A percentile compares a stretch with the other conserved stretches of the same genome.
These are phyloP conservation scores for Strigomonas oncopelti DNA, from an alignment of 208 protist genomes.

Conservation along the genomic window DNA sequence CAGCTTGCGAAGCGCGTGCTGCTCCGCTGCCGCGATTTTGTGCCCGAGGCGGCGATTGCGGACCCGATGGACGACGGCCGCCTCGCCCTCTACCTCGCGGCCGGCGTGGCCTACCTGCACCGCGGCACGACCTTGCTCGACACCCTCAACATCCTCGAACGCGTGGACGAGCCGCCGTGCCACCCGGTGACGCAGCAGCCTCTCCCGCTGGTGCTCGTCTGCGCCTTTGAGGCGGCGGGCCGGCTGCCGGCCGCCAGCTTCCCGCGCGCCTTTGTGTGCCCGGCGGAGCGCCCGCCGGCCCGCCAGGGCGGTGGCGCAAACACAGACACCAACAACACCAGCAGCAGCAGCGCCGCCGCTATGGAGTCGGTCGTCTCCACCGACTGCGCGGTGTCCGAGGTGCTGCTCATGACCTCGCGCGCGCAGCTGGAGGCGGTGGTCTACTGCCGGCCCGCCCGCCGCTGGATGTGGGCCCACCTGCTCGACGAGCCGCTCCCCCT, in stretches of 20 bases:
- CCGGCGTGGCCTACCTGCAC: slow-evolving; percentile 78
- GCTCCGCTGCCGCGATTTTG: slow-evolving; percentile 68
- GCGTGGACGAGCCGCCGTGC: slow-evolving; percentile 44
- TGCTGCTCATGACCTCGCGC: slow-evolving; percentile 77
- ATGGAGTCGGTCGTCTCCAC: slow-evolving; percentile 18
- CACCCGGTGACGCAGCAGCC: slow-evolving; percentile 41
- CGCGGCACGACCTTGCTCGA: slow-evolving; percentile 59
- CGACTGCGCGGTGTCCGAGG: slow-evolving; percentile 60
- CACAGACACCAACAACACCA: too few relatives aligned
- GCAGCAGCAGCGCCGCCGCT: background rate
- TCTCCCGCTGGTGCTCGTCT: slow-evolving; percentile 73
- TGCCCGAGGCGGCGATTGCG: slow-evolving; percentile 8
- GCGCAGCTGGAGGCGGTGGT: slow-evolving; percentile 65
- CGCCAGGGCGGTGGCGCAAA: slow-evolving; percentile 4
- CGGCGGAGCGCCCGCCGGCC: slow-evolving; percentile 45
- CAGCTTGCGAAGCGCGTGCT: slow-evolving; percentile 70
- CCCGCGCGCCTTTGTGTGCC: slow-evolving; percentile 63
- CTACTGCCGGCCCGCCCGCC: slow-evolving; percentile 55
- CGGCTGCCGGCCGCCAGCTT: slow-evolving; percentile 76
- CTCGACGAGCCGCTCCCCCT: slow-evolving; percentile 81
- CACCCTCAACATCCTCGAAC: slow-evolving; percentile 47
- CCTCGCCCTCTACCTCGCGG: slow-evolving; percentile 54
- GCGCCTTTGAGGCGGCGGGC: slow-evolving; percentile 73
- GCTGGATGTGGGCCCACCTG: slow-evolving; percentile 65
- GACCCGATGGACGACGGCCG: slow-evolving; percentile 39